Evolutionary conservation across 1,139 yeast genomes (phyloP).

Genomic region (Zhuliangozyma parablackwelliae): DNA sequence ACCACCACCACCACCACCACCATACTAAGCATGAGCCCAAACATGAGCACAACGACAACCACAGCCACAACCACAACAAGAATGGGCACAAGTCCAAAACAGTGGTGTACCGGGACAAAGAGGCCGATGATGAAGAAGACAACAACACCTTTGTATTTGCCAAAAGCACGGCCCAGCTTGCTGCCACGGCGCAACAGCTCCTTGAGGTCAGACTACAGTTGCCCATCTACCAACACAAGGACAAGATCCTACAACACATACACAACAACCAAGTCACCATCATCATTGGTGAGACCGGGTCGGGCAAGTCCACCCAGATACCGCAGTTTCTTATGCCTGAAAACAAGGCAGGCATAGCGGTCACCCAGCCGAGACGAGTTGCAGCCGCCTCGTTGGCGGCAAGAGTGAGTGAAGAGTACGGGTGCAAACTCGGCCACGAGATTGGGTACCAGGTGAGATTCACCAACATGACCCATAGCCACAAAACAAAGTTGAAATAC

Average conservation of each 20-base stretch:
- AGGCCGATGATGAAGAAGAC: constrained; percentile 28
- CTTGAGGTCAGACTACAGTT: constrained; percentile 51
- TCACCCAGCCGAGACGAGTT: constrained; percentile 96
- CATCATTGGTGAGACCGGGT: constrained; percentile 94
- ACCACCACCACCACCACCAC: no score
- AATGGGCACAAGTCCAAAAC: constrained; percentile 7
- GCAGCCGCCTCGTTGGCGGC: constrained; percentile 94
- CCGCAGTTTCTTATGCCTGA: constrained; percentile 77
- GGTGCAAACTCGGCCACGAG: constrained; percentile 67
- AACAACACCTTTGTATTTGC: constrained; percentile 8
- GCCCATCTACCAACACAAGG: constrained; percentile 75
- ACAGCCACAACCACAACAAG: neutral
- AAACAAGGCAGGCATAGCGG: constrained; percentile 62
- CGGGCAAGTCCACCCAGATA: constrained; percentile 96
- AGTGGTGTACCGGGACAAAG: constrained; percentile 15
- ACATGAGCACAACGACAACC: constrained; percentile 2
- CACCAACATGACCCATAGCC: constrained; percentile 31
- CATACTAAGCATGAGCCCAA: constrained; percentile 1
- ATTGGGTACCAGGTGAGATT: constrained; percentile 97
- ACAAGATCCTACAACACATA: constrained; percentile 56
- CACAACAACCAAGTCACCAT: constrained; percentile 62
- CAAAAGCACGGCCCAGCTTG: constrained; percentile 16
- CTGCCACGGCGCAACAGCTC: constrained; percentile 43
- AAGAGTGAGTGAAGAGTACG: constrained; percentile 88
- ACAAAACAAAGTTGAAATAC: constrained; percentile 68